A percentile compares a stretch with the other conserved stretches of the same genome.
Evolutionary conservation across 176 grass and related monocot species (phyloP).

Genomic region (Pontederia paniculata): DNA sequence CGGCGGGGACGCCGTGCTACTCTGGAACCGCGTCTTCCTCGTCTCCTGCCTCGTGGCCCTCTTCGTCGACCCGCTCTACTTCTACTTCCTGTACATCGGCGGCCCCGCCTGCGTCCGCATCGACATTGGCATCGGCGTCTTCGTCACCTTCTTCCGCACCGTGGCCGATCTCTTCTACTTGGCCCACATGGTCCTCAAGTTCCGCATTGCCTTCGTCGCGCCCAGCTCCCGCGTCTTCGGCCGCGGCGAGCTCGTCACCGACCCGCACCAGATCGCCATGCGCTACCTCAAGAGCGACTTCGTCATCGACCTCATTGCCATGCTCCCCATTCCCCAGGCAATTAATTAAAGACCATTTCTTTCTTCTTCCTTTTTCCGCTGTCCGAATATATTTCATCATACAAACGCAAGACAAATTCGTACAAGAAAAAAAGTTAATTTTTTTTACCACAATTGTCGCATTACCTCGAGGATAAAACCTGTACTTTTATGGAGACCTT

Average conservation of each 20-base stretch:
- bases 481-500: neutral
- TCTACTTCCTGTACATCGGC: constrained; percentile 66
- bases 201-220: constrained; percentile 67
- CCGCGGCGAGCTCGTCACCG: constrained; percentile 61
- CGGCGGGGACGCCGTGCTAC: neutral
- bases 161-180: constrained; percentile 77
- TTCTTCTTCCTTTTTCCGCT: too few relatives aligned
- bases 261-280: constrained; percentile 70
- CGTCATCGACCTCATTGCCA: constrained; percentile 75
- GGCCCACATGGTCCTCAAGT: constrained; percentile 71
- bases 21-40: neutral
- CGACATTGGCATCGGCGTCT: constrained; percentile 34
- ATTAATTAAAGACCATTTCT: neutral
- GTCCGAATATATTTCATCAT: too few relatives aligned
- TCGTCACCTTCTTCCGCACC: constrained; percentile 50
- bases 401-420: too few relatives aligned
- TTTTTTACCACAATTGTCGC: too few relatives aligned
- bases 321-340: constrained; percentile 89
- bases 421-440: too few relatives aligned
- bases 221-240: constrained; percentile 79
- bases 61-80: constrained; percentile 80
- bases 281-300: constrained; percentile 89
- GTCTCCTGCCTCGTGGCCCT: constrained; percentile 68
- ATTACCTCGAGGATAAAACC: too few relatives aligned
- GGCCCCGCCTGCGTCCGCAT: constrained; percentile 43